A percentile compares a stretch with the other conserved stretches of the same genome.
These are phyloP conservation scores for Cladophialophora carrionii DNA, from an alignment of 2,329 filamentous ascomycete genomes.

Conservation along the genomic window DNA sequence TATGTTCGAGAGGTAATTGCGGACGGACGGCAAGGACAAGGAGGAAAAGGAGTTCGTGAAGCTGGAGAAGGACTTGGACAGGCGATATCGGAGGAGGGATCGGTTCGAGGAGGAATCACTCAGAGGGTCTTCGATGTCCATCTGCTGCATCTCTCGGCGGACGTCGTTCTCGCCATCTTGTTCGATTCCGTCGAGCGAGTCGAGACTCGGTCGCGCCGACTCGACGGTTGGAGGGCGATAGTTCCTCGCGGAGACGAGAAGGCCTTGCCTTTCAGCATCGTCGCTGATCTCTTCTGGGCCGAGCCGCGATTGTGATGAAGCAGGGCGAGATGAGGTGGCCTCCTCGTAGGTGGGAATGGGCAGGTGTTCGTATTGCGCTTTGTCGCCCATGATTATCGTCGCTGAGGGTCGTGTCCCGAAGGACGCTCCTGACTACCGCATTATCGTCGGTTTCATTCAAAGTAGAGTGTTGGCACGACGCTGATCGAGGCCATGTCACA, in stretches of 20 bases:
- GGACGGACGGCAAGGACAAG: constrained; percentile 56
- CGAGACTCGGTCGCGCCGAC: constrained; percentile 69
- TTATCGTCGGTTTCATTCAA: constrained; percentile 27
- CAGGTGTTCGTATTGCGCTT: constrained; percentile 62
- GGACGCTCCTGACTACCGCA: constrained; percentile 32
- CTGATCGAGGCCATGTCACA: not conserved
- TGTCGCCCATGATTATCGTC: constrained; percentile 51
- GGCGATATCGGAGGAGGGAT: constrained; percentile 52
- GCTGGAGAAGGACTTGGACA: constrained; percentile 61
- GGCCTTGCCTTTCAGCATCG: constrained; percentile 75
- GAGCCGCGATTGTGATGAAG: constrained; percentile 54
- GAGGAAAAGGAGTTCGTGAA: constrained; percentile 62
- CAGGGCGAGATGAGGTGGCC: constrained; percentile 65
- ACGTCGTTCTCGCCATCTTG: constrained; percentile 65
- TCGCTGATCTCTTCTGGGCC: constrained; percentile 65
- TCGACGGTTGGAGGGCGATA: constrained; percentile 84
- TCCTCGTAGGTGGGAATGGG: constrained; percentile 86
- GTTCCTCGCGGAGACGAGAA: constrained; percentile 61
- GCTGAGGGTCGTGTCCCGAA: constrained; percentile 33
- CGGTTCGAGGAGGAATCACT: constrained; percentile 41
- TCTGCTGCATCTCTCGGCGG: constrained; percentile 82
- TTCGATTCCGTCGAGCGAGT: constrained; percentile 59
- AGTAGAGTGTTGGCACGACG: constrained; percentile 6
- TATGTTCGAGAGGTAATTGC: constrained; percentile 50
- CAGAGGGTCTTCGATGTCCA: constrained; percentile 76